Evolutionary conservation across 208 protist genomes (phyloP), one percentile per base, ranked within the genome.

Genomic region (Endotrypanum monterogeii): DNA sequence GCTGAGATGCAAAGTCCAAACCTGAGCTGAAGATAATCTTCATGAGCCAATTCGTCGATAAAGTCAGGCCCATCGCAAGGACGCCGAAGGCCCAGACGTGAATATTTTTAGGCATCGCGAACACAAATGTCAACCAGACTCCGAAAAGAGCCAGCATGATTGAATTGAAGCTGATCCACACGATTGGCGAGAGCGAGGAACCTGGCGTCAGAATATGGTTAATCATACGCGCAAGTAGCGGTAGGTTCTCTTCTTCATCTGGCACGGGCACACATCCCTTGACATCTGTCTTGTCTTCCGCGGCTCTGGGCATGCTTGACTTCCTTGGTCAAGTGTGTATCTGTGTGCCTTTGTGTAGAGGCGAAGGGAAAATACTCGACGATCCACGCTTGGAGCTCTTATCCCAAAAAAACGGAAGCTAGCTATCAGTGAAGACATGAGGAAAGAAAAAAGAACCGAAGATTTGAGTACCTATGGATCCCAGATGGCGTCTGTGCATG

Each of bases 1-100:
- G 72, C 54, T 85, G 79, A 25, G 78, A 86, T 56, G 75, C 80
- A 46, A 87, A 89, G 61, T 92, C 85, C 25, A 90, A 73, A n/a
- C 84, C 86, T 41, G 78, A 70, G 44, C 76, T 85, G 71, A 94
- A 94, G 69, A 94, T 58, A 41, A 95, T 80, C 63, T 87, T 89
- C 90, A 97, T 95, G 46, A 95, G 66, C 93, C 93, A 97, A 72
- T 97, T 97, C 25, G 93, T 97, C 1, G 90, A 95, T 35, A 84
- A 70, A 2, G 83, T 78, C 52, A 97, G 83, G 20, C 93, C 93
- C 8, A 89, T 55, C 2, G 86, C 87, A n/a, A 97, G 82, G 30
- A 95, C 74, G n/a, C 90, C 90, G 78, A 97, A 97, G 3, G 83
- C 85, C 93, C 93, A 97, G 7, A 97, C 79, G 73, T 97, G 93